Evolutionary conservation across 1,284 basidiomycete species (phyloP).

Genomic region (Singerocomus inundabilis): DNA sequence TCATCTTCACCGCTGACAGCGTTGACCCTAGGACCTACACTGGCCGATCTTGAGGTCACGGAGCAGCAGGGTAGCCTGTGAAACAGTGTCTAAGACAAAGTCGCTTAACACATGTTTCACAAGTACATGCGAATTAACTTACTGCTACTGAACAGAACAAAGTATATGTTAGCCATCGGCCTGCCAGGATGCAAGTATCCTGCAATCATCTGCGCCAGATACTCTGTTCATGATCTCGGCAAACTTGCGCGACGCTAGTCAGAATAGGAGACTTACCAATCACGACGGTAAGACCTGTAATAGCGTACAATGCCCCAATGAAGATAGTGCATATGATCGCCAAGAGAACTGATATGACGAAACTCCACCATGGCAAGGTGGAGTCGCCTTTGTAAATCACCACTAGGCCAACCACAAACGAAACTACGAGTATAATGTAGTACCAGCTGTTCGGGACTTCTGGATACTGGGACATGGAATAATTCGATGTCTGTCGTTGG

Average conservation of each 20-base stretch:
- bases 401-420: conserved; percentile 42
- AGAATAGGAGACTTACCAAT: conserved; percentile 38
- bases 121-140: background rate
- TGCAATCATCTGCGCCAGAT: conserved; percentile 55
- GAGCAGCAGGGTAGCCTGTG: conserved; percentile 45
- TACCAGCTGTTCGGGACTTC: conserved; percentile 52
- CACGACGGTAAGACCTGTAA: conserved; percentile 49
- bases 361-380: conserved; percentile 50
- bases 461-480: conserved; percentile 36
- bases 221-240: conserved; percentile 12
- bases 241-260: too few species aligned
- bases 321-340: conserved; percentile 45
- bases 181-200: conserved; percentile 61
- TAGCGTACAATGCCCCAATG: conserved; percentile 48
- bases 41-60: conserved; percentile 62
- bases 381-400: conserved; percentile 50
- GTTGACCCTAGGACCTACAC: conserved; percentile 32
- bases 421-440: conserved; percentile 36
- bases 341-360: conserved; percentile 41
- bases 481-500: background rate
- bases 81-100: conserved; percentile 37
- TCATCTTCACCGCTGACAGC: conserved; percentile 1
- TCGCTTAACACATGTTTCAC: background rate
- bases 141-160: conserved; percentile 53
- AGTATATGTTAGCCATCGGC: conserved; percentile 59